Percentiles rank a stretch among this genome's conserved stretches.
Evolutionary conservation across 179 eudicot genomes (phyloP).

Genomic region (Camellia oleifera): DNA sequence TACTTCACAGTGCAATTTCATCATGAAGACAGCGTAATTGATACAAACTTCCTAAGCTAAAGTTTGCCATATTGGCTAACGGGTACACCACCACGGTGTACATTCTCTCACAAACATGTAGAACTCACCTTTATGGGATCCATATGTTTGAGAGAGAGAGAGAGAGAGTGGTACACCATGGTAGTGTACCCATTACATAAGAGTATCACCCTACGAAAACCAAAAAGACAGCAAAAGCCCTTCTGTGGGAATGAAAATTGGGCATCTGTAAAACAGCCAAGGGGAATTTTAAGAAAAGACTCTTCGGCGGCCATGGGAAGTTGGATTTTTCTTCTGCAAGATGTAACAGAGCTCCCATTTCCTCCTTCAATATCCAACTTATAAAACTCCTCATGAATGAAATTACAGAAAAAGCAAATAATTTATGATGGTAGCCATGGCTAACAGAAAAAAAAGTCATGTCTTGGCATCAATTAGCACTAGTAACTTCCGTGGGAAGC

Average conservation of each 20-base stretch:
- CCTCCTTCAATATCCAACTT: neutral
- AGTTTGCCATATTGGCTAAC: neutral
- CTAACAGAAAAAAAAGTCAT: neutral
- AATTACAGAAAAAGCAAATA: neutral
- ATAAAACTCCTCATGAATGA: neutral
- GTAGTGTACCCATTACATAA: too few relatives aligned
- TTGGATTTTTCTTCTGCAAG: neutral
- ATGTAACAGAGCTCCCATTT: neutral
- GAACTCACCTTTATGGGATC: too few relatives aligned
- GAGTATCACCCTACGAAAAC: too few relatives aligned
- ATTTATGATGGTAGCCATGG: neutral
- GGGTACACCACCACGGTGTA: too few relatives aligned
- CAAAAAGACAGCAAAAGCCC: neutral
- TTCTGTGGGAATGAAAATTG: neutral
- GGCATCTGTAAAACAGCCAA: neutral
- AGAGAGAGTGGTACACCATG: too few relatives aligned
- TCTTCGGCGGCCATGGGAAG: neutral
- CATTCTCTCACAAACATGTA: too few relatives aligned
- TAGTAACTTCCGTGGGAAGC: neutral
- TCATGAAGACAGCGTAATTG: neutral
- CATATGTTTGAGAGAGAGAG: too few relatives aligned
- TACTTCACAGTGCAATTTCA: neutral
- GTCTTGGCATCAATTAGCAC: neutral
- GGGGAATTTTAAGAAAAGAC: neutral
- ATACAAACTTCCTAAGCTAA: neutral